phyloP scores from a whole-genome alignment of 1,284 basidiomycete species.

The Leccinum huronense region DNA sequence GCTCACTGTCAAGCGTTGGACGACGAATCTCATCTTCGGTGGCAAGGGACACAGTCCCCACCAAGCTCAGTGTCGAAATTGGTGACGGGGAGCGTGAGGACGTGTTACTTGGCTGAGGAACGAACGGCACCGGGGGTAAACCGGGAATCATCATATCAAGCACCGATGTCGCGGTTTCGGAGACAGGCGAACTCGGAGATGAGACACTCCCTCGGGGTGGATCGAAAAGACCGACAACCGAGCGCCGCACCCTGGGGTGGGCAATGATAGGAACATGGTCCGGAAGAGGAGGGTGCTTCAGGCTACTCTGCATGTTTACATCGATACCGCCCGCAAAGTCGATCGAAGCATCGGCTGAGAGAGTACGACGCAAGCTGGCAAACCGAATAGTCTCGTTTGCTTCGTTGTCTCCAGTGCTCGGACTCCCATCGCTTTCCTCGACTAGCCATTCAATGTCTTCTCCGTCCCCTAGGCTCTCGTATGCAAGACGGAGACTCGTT shows the following conservation, averaged over 20 bases:
- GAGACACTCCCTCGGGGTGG: conserved; percentile 19
- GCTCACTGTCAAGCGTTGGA: conserved; percentile 36
- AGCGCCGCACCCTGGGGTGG: conserved; percentile 47
- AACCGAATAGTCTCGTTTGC: conserved; percentile 43
- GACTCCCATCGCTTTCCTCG: conserved; percentile 32
- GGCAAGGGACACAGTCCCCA: conserved; percentile 10
- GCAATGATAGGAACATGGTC: conserved; percentile 22
- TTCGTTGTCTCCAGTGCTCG: conserved; percentile 26
- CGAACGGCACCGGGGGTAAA: conserved; percentile 35
- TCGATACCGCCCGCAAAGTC: conserved; percentile 36
- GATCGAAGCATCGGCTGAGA: conserved; percentile 33
- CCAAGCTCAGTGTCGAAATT: conserved; percentile 24
- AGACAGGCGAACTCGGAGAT: conserved; percentile 13
- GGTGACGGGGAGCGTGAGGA: conserved; percentile 30
- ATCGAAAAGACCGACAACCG: conserved; percentile 66
- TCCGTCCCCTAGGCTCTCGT: conserved; percentile 66
- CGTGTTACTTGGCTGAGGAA: conserved; percentile 34
- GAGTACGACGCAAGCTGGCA: conserved; percentile 42
- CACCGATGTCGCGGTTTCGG: conserved; percentile 23
- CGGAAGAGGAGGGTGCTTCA: conserved; percentile 21
- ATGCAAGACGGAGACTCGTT: conserved; percentile 64
- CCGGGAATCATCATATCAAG: conserved; percentile 37
- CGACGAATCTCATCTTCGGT: conserved; percentile 8
- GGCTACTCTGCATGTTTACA: conserved; percentile 38
- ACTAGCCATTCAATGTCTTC: conserved; percentile 44